phyloP scores from a whole-genome alignment of 2,329 filamentous ascomycete genomes.

The Diaporthe citrichinensis region DNA sequence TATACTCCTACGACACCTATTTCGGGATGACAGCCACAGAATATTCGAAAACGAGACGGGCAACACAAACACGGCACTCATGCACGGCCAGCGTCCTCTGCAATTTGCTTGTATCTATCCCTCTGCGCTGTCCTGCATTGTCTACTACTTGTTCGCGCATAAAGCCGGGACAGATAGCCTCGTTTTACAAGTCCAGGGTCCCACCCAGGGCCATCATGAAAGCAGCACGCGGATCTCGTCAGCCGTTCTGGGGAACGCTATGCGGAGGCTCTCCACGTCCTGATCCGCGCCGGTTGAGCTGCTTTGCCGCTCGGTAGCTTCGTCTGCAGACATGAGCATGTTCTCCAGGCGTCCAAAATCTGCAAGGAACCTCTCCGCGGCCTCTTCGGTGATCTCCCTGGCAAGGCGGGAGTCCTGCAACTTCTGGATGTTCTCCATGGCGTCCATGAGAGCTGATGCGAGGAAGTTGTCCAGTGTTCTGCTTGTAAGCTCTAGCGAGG shows the following conservation, averaged over 20 bases:
- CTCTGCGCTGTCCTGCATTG: slow-evolving; percentile 4
- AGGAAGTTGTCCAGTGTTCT: slow-evolving; percentile 90
- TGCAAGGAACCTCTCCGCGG: slow-evolving; percentile 85
- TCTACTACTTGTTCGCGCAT: slow-evolving; percentile 16
- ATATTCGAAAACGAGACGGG: slow-evolving; percentile 11
- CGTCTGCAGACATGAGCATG: slow-evolving; percentile 61
- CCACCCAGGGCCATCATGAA: slow-evolving; percentile 54
- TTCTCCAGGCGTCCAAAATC: slow-evolving; percentile 80
- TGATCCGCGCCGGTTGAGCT: slow-evolving; percentile 18
- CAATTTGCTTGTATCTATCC: neutral
- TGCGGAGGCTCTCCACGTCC: slow-evolving; percentile 53
- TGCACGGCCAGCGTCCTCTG: slow-evolving; percentile 13
- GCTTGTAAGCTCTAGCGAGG: slow-evolving; percentile 75
- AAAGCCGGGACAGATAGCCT: neutral
- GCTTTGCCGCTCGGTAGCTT: slow-evolving; percentile 49
- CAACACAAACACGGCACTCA: slow-evolving; percentile 2
- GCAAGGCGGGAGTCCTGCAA: slow-evolving; percentile 81
- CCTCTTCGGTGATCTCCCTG: slow-evolving; percentile 83
- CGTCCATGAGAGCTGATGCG: slow-evolving; percentile 93
- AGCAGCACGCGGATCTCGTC: slow-evolving; percentile 73
- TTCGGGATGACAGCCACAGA: slow-evolving; percentile 36
- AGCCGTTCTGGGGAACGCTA: slow-evolving; percentile 70
- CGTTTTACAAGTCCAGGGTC: slow-evolving; percentile 30
- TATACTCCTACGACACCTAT: slow-evolving; percentile 33
- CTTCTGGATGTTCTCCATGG: slow-evolving; percentile 82